phyloP scores from a whole-genome alignment of 2,329 filamentous ascomycete genomes.

The Nemania sp. region DNA sequence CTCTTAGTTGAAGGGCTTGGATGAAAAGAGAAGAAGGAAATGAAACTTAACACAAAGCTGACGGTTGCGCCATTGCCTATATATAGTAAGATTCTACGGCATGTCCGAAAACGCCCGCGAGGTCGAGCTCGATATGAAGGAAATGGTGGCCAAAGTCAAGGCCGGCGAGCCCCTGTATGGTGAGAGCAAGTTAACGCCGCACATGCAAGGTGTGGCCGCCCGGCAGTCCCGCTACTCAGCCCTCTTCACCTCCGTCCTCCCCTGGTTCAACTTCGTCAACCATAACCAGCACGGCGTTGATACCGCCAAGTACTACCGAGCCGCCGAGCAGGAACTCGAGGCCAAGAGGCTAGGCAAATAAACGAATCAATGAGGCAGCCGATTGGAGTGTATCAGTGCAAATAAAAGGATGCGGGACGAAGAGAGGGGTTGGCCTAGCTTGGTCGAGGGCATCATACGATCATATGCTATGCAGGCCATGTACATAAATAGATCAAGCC shows the following conservation, averaged over 20 bases:
- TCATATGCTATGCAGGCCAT: conserved; percentile 17
- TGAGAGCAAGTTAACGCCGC: conserved; percentile 78
- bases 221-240: conserved; percentile 93
- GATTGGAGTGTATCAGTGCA: background rate
- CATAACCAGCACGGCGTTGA: conserved; percentile 96
- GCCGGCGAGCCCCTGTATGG: conserved; percentile 91
- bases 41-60: background rate
- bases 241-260: conserved; percentile 84
- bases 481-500: conserved; percentile 35
- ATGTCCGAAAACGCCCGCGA: conserved; percentile 93
- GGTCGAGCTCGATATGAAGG: conserved; percentile 94
- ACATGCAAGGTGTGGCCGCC: conserved; percentile 93
- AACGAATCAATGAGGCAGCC: conserved; percentile 9
- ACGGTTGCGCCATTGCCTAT: background rate
- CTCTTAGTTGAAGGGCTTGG: too few relatives aligned
- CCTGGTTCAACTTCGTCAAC: conserved; percentile 99
- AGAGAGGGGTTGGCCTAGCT: background rate
- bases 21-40: too few relatives aligned
- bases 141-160: conserved; percentile 98
- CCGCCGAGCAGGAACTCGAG: conserved; percentile 93
- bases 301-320: conserved; percentile 97
- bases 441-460: background rate
- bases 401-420: background rate
- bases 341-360: conserved; percentile 67
- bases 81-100: conserved; percentile 93